phyloP scores from a whole-genome alignment of 805 yeast species.

The Wickerhamomyces alni region DNA sequence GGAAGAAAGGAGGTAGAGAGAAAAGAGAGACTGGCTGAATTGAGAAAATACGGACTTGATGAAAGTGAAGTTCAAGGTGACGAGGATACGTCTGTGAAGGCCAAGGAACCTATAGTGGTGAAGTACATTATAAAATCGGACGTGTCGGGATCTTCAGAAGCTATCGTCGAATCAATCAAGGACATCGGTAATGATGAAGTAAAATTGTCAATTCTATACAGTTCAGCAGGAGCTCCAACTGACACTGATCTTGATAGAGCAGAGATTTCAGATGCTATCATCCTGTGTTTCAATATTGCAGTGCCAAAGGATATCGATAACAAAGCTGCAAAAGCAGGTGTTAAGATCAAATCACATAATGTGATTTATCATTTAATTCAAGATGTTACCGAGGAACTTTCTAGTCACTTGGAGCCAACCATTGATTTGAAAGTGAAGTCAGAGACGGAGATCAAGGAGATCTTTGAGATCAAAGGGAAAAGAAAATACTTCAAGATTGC shows the following conservation, averaged over 20 bases:
- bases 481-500: slow-evolving; percentile 62
- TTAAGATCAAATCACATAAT: slow-evolving; percentile 58
- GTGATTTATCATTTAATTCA: slow-evolving; percentile 88
- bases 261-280: slow-evolving; percentile 60
- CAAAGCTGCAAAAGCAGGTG: slow-evolving; percentile 51
- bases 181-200: slow-evolving; percentile 88
- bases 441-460: slow-evolving; percentile 61
- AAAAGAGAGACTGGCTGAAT: slow-evolving; percentile 48
- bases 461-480: slow-evolving; percentile 63
- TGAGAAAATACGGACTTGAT: slow-evolving; percentile 58
- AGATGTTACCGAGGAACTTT: slow-evolving; percentile 63
- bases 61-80: slow-evolving; percentile 21
- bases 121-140: slow-evolving; percentile 82
- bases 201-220: slow-evolving; percentile 55
- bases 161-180: slow-evolving; percentile 74
- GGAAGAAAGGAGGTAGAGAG: slow-evolving; percentile 46
- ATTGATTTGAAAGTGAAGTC: slow-evolving; percentile 62
- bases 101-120: slow-evolving; percentile 26
- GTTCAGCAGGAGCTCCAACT: slow-evolving; percentile 74
- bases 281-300: slow-evolving; percentile 73
- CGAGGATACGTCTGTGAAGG: slow-evolving; percentile 18
- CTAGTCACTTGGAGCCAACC: slow-evolving; percentile 55
- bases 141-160: slow-evolving; percentile 93
- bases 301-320: slow-evolving; percentile 53
- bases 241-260: slow-evolving; percentile 67